Conservation (phyloP, 345 rosid genomes). For the Gossypium mustelinum region DNA sequence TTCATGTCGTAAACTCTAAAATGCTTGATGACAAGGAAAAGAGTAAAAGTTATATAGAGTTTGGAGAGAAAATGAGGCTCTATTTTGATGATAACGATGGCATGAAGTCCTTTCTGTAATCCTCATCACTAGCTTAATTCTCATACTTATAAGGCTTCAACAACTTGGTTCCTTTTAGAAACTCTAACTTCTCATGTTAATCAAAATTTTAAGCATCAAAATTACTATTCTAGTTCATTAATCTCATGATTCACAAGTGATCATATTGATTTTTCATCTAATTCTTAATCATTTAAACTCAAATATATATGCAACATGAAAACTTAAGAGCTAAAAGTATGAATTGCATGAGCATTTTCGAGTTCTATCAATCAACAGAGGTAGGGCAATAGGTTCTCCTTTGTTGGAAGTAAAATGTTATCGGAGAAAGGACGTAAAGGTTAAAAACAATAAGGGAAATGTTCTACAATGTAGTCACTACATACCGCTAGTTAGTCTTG, state of each 20-base stretch:
- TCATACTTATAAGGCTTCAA: neutral
- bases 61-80: slow-evolving; percentile 19
- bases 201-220: neutral
- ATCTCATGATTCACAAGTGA: neutral
- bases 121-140: neutral
- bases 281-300: neutral
- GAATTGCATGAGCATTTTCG: neutral
- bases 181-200: neutral
- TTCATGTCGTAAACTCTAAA: slow-evolving; percentile 9
- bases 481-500: slow-evolving; percentile 57
- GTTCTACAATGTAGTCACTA: slow-evolving; percentile 88
- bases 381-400: no score
- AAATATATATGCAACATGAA: neutral
- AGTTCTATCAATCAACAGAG: neutral
- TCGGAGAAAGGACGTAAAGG: slow-evolving; percentile 38
- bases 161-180: neutral
- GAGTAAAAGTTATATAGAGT: slow-evolving; percentile 21
- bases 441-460: slow-evolving; percentile 70
- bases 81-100: slow-evolving; percentile 31
- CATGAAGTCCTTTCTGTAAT: slow-evolving; percentile 22
- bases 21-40: slow-evolving; percentile 12
- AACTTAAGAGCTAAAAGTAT: neutral
- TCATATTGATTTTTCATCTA: neutral
- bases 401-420: slow-evolving; percentile 76
- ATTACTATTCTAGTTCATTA: neutral